phyloP scores from a whole-genome alignment of 768 basidiomycete genomes.

The Suillus spraguei region DNA sequence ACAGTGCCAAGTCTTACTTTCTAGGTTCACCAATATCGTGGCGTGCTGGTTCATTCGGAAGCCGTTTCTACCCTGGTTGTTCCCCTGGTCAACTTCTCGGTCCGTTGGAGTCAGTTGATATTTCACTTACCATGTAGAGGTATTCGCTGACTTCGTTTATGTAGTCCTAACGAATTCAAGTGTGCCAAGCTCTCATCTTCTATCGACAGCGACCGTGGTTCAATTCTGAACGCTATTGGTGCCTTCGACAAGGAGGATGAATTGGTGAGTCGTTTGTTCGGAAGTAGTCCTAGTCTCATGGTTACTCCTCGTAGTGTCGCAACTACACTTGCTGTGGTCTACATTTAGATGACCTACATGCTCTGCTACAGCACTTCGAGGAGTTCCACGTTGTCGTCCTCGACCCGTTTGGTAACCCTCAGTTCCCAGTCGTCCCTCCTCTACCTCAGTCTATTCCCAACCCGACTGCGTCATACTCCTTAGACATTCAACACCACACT shows the following conservation, averaged over 20 bases:
- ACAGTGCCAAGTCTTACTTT: conserved; percentile 64
- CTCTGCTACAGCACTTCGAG: conserved; percentile 91
- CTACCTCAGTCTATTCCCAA: conserved; percentile 10
- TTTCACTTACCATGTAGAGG: background rate
- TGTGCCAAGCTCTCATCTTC: conserved; percentile 52
- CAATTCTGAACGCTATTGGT: conserved; percentile 65
- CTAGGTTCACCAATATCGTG: conserved; percentile 76
- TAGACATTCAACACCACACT: conserved; percentile 27
- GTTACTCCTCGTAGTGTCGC: conserved; percentile 53
- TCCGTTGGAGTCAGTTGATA: conserved; percentile 61
- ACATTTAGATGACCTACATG: conserved; percentile 73
- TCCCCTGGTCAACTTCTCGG: conserved; percentile 63
- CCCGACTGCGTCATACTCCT: conserved; percentile 22
- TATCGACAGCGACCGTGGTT: conserved; percentile 59
- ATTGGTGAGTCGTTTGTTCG: conserved; percentile 48
- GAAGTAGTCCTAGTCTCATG: background rate
- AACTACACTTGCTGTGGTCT: conserved; percentile 92
- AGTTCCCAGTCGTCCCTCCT: conserved; percentile 33
- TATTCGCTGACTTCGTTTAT: conserved; percentile 6
- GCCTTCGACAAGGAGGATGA: conserved; percentile 74
- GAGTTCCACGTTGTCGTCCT: conserved; percentile 84
- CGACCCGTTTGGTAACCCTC: conserved; percentile 44
- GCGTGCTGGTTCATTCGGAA: conserved; percentile 66
- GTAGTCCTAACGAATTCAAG: conserved; percentile 49
- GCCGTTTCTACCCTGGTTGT: conserved; percentile 62